Conservation (phyloP, 345 rosid genomes). For the Melaleuca quinquenervia region DNA sequence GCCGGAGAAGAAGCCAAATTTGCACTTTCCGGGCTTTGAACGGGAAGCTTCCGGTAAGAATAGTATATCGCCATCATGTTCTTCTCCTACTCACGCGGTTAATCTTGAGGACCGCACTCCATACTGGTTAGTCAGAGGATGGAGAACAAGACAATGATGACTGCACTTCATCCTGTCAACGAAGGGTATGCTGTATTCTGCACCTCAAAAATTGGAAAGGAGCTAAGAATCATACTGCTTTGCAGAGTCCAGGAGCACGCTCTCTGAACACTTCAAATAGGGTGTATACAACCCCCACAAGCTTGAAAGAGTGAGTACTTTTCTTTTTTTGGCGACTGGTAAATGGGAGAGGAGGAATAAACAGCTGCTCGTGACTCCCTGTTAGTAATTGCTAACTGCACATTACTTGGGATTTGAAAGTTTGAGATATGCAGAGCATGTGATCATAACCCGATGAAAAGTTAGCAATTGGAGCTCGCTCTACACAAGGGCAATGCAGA, state of each 20-base stretch:
- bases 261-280: background rate
- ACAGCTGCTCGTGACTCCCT: too few relatives aligned
- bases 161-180: background rate
- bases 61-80: background rate
- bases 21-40: background rate
- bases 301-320: background rate
- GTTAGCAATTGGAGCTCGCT: background rate
- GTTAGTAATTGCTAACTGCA: too few relatives aligned
- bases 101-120: background rate
- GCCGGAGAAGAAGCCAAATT: background rate
- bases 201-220: background rate
- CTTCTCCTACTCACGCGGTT: background rate
- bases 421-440: background rate
- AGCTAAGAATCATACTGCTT: background rate
- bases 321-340: background rate
- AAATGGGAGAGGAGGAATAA: background rate
- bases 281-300: background rate
- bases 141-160: background rate
- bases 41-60: background rate
- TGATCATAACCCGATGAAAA: background rate
- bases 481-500: background rate
- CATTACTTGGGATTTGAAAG: background rate
- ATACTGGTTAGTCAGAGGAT: background rate
- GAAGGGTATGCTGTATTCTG: background rate
- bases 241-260: background rate